Conservation (phyloP, 2,329 filamentous ascomycete species). For the Grosmannia serpens region DNA sequence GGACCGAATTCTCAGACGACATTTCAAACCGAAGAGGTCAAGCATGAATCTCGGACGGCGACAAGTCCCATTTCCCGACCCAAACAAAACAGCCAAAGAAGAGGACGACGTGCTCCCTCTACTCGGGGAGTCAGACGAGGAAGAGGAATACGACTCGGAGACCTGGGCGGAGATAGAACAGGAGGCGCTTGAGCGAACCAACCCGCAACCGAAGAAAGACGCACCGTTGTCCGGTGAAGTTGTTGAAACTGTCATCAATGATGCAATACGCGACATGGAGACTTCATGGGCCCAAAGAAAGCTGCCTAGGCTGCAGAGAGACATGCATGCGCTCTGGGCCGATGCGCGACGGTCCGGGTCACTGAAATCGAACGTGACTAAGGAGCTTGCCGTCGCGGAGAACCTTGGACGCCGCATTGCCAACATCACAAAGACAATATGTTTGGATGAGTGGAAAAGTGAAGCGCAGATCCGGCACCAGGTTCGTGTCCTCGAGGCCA, state of each 20-base stretch:
- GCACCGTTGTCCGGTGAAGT: slow-evolving; percentile 29
- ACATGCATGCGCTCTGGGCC: slow-evolving; percentile 52
- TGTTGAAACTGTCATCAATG: slow-evolving; percentile 40
- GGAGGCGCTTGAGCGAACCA: slow-evolving; percentile 30
- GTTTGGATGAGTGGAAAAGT: slow-evolving; percentile 37
- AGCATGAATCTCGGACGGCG: slow-evolving; percentile 8
- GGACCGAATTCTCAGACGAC: slow-evolving; percentile 26
- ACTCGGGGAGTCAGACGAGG: slow-evolving; percentile 32
- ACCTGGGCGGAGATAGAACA: slow-evolving; percentile 45
- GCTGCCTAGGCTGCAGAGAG: slow-evolving; percentile 40
- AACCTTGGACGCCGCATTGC: slow-evolving; percentile 38
- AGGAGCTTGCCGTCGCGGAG: slow-evolving; percentile 29
- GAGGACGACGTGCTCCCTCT: slow-evolving; percentile 24
- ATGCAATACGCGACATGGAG: slow-evolving; percentile 41
- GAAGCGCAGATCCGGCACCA: slow-evolving; percentile 40
- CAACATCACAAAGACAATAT: slow-evolving; percentile 43
- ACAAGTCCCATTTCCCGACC: background rate
- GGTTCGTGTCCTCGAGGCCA: slow-evolving; percentile 50
- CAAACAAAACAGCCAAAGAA: background rate
- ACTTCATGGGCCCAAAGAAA: slow-evolving; percentile 47
- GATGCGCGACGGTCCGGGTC: slow-evolving; percentile 33
- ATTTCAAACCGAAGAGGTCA: slow-evolving; percentile 18
- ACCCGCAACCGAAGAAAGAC: slow-evolving; percentile 14
- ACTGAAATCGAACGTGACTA: slow-evolving; percentile 29
- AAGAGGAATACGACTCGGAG: slow-evolving; percentile 26